Conservation (phyloP, 352 stramenopile species). For the Peronosclerospora sorghi region DNA sequence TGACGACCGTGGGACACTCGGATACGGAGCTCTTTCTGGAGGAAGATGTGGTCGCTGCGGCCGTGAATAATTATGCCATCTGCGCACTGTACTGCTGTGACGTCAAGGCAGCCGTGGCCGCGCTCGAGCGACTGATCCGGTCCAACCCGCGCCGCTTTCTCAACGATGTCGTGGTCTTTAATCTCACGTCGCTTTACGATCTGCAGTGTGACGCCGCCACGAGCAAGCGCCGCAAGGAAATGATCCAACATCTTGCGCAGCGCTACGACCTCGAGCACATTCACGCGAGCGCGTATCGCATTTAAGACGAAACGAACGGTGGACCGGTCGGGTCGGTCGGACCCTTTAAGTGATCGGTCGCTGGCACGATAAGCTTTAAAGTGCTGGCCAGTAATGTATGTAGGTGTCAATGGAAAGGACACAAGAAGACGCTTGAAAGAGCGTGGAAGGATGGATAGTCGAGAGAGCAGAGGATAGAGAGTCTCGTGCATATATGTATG, state of each 20-base stretch:
- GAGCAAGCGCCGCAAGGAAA: constrained; percentile 70
- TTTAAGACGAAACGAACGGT: constrained; percentile 27
- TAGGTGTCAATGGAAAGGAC: too few species aligned
- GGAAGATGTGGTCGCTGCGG: constrained; percentile 53
- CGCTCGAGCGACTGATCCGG: constrained; percentile 61
- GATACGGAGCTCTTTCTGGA: constrained; percentile 44
- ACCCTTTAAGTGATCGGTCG: too few species aligned
- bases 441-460: too few species aligned
- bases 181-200: constrained; percentile 75
- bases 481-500: too few species aligned
- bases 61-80: constrained; percentile 76
- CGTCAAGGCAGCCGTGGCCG: constrained; percentile 52
- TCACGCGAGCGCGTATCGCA: constrained; percentile 51
- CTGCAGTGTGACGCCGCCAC: constrained; percentile 65
- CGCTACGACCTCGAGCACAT: constrained; percentile 72
- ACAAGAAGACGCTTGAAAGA: too few species aligned
- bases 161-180: constrained; percentile 64
- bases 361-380: too few species aligned
- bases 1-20: constrained; percentile 4
- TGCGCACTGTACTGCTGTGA: constrained; percentile 76
- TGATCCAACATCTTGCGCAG: constrained; percentile 72
- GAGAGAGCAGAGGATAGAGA: too few species aligned
- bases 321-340: too few species aligned
- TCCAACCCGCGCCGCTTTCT: constrained; percentile 59
- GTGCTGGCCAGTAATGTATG: too few species aligned